Conservation (phyloP, 495 filamentous ascomycete genomes). For the Penicillium pancosmium region DNA sequence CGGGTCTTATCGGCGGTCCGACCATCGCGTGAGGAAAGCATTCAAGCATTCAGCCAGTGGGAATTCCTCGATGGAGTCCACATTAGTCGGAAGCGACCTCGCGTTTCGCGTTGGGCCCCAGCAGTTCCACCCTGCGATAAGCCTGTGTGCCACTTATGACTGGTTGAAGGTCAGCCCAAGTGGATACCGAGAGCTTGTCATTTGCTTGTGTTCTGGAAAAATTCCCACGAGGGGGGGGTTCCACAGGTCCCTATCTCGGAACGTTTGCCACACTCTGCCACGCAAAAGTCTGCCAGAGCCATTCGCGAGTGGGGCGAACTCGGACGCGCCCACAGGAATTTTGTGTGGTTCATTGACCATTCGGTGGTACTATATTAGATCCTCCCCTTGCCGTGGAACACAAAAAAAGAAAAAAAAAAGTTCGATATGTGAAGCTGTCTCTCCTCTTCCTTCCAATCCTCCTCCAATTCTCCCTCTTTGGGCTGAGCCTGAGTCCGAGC, state of each 20-base stretch:
- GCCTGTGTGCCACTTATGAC: not conserved
- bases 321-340: conserved; percentile 18
- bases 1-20: conserved; percentile 16
- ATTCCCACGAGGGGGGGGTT: conserved; percentile 5
- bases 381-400: conserved; percentile 21
- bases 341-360: conserved; percentile 3
- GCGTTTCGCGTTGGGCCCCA: not conserved
- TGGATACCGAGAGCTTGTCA: conserved; percentile 21
- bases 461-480: conserved; percentile 1
- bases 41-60: not conserved
- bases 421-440: conserved; percentile 29
- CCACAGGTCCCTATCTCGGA: not conserved
- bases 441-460: conserved; percentile 8
- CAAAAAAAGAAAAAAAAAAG: conserved; percentile 29
- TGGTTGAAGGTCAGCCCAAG: not conserved
- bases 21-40: not conserved
- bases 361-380: conserved; percentile 26
- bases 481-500: not conserved
- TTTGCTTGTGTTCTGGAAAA: conserved; percentile 29
- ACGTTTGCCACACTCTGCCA: conserved; percentile 23
- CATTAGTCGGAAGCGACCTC: conserved; percentile 18
- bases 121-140: not conserved
- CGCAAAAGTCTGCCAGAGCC: conserved; percentile 4
- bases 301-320: conserved; percentile 20
- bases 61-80: not conserved